Percentiles rank a stretch among this genome's conserved stretches.
Evolutionary conservation across 1,284 basidiomycete species (phyloP).

Genomic region (Phlebopus sp.): DNA sequence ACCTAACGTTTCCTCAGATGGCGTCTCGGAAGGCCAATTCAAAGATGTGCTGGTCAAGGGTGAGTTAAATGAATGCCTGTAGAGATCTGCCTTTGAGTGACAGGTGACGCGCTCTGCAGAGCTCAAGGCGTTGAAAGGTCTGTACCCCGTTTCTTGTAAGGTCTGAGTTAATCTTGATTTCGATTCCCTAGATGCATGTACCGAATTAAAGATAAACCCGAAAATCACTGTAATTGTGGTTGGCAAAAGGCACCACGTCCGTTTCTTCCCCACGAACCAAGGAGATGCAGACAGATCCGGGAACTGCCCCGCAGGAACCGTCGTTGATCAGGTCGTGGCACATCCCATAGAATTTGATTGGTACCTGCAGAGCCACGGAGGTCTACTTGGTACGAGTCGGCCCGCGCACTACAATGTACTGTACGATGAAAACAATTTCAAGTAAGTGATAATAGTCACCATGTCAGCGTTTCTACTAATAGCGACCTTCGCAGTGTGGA

Average conservation of each 20-base stretch:
- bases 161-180: conserved; percentile 12
- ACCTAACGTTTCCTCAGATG: conserved; percentile 44
- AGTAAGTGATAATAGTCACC: conserved; percentile 27
- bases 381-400: conserved; percentile 61
- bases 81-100: background rate
- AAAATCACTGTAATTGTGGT: conserved; percentile 75
- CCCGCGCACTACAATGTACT: conserved; percentile 70
- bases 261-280: conserved; percentile 64
- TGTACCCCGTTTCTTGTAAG: conserved; percentile 9
- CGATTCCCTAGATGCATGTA: conserved; percentile 49
- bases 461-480: conserved; percentile 3
- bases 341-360: conserved; percentile 80
- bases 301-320: conserved; percentile 73
- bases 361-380: conserved; percentile 76
- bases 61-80: conserved; percentile 24
- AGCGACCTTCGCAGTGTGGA: conserved; percentile 47
- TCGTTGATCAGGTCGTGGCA: conserved; percentile 67
- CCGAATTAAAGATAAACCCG: conserved; percentile 50
- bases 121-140: conserved; percentile 55
- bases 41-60: conserved; percentile 62
- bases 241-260: conserved; percentile 74
- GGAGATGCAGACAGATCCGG: conserved; percentile 60
- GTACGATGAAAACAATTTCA: conserved; percentile 57
- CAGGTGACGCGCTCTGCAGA: conserved; percentile 36
- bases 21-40: conserved; percentile 80